Percentiles rank a stretch among this genome's conserved stretches.
These are phyloP conservation scores for Apiosordaria backusii DNA, from an alignment of 495 filamentous ascomycete genomes.

Conservation along the genomic window DNA sequence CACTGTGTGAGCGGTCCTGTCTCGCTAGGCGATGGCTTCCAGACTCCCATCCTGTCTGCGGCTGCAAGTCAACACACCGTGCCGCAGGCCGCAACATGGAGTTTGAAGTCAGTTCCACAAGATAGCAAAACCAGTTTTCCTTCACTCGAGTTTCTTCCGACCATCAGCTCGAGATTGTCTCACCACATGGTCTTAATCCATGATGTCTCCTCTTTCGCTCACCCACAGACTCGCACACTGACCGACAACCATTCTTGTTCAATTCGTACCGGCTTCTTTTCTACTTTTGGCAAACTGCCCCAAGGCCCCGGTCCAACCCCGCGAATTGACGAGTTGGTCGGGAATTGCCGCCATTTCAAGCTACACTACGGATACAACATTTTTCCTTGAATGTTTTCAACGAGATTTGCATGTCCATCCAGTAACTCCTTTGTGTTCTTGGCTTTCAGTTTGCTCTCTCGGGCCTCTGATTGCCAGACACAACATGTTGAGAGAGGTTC, in stretches of 20 bases:
- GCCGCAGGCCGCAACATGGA: neutral
- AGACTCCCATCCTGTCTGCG: neutral
- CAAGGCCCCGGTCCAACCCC: neutral
- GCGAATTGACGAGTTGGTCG: neutral
- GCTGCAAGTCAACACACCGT: neutral
- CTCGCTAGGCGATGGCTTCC: neutral
- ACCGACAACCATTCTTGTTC: neutral
- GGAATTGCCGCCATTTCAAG: neutral
- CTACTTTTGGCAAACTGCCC: constrained; percentile 1
- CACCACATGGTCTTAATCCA: constrained; percentile 6
- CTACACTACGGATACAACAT: neutral
- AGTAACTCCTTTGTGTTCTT: too few relatives aligned
- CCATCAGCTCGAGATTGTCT: neutral
- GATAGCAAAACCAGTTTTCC: neutral
- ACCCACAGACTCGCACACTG: neutral
- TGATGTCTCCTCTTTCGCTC: neutral
- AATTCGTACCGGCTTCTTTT: constrained; percentile 1
- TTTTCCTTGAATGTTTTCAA: neutral
- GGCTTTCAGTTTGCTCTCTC: neutral
- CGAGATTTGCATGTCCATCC: neutral
- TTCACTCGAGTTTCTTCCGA: neutral
- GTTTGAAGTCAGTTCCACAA: constrained; percentile 1
- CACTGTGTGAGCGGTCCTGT: constrained; percentile 5
- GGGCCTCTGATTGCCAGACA: neutral
- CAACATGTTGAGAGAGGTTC: too few relatives aligned